These are phyloP conservation scores for Pseudonectria foliicola DNA, from an alignment of 2,329 filamentous ascomycete species.

Conservation along the genomic window DNA sequence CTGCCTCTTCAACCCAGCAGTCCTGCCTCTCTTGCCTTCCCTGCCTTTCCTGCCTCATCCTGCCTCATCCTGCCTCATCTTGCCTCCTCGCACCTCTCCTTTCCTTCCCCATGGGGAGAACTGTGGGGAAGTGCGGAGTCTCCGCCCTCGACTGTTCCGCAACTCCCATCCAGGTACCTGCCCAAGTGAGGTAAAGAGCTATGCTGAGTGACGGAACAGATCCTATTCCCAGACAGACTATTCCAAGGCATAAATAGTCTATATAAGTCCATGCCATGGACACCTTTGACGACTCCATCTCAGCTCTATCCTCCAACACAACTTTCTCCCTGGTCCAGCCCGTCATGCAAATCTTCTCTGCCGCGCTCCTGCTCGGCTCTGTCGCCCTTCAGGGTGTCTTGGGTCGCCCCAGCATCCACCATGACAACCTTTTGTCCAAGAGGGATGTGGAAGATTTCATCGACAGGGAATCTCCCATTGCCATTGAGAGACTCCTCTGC, in stretches of 20 bases:
- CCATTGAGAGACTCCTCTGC: constrained; percentile 45
- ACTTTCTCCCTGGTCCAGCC: constrained; percentile 26
- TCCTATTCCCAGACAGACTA: too few species aligned
- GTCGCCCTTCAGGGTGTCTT: constrained; percentile 45
- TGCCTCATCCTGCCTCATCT: constrained; percentile 16
- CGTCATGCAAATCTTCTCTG: constrained; percentile 45
- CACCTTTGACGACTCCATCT: constrained; percentile 15
- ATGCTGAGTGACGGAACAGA: too few species aligned
- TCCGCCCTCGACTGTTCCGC: constrained; percentile 5
- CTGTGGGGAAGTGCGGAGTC: not conserved
- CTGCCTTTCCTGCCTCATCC: constrained; percentile 2
- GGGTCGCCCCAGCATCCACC: constrained; percentile 33
- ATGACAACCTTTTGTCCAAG: constrained; percentile 32
- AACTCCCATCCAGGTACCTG: constrained; percentile 14
- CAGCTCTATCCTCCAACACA: constrained; percentile 22
- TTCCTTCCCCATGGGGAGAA: constrained; percentile 10
- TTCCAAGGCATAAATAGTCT: too few species aligned
- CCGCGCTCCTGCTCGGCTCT: constrained; percentile 43
- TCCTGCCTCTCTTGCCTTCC: not conserved
- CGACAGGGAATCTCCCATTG: constrained; percentile 42
- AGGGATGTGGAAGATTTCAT: constrained; percentile 48
- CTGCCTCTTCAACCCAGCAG: too few species aligned
- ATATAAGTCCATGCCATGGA: constrained; percentile 21
- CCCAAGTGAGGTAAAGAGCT: constrained; percentile 4
- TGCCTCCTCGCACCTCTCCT: constrained; percentile 20